Base-by-base conservation (phyloP, 208 protist species). In the Wallacemonas collosoma region DNA sequence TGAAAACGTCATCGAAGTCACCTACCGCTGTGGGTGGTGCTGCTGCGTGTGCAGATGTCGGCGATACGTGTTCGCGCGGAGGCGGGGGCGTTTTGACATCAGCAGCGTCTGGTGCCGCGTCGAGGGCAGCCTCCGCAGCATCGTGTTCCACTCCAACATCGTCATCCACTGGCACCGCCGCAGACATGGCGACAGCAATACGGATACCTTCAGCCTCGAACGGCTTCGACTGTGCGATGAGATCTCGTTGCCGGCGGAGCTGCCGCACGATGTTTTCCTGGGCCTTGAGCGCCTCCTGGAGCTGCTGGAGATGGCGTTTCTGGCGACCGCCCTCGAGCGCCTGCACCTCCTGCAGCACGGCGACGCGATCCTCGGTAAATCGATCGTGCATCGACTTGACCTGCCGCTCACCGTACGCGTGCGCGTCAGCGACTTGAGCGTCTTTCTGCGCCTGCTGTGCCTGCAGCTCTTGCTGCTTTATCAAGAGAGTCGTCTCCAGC, bases 401-500 rank as follows among this genome's bases (percentile, higher is more conserved):
- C 5, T 82, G 76, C 39, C 75, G 69, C 61, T 60, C 71, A 45
- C 77, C 77, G 50, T 86, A 82, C 2, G 36, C 17, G 17, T 78
- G 39, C 45, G 79, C 73, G 58, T 73, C 61, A 2, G 53, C 57
- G 7, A 67, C 63, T 58, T 86, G 79, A 35, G 14, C 48, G 5
- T 40, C 69, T 65, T 83, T 48, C 61, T 75, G 62, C 38, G 71
- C 55, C 66, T 80, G 75, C 58, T 75, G 67, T 3, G 62, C 68
- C 48, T 76, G 68, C 63, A 89, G 57, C 71, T 93, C 83, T 9
- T 69, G 86, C 45, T 70, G 60, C 69, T 90, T 93, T 51, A 69
- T 66, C 26, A 89, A 65, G 12, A 82, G 54, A 44, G 54, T 80
- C 36, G 87, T 88, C 60, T 93, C 84, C 12, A 93, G 65, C 40